A percentile compares a stretch with the other conserved stretches of the same genome.
Conservation (phyloP, 257 asterid genomes). For the Paulownia fortunei region DNA sequence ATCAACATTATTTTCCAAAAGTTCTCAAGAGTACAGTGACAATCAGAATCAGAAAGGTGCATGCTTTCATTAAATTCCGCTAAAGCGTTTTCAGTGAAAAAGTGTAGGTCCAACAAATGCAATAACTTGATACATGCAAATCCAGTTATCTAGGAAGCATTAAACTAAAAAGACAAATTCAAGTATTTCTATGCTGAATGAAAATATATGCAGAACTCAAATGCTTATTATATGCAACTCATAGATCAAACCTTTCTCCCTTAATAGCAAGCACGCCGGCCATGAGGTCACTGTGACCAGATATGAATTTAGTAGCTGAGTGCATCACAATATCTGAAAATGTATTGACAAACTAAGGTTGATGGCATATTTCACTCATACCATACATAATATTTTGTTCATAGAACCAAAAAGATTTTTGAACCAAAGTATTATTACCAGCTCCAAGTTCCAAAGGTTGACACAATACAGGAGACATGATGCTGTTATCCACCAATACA, state of each 20-base stretch:
- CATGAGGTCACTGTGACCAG: constrained; percentile 77
- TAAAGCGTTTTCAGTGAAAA: neutral
- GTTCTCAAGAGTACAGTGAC: neutral
- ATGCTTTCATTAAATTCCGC: neutral
- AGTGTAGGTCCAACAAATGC: neutral
- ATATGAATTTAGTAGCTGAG: too few relatives aligned
- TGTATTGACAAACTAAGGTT: constrained; percentile 18
- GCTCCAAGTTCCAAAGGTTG: too few relatives aligned
- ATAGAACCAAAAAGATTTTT: neutral
- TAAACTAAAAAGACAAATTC: neutral
- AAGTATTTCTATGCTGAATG: neutral
- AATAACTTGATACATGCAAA: neutral
- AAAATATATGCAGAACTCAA: neutral
- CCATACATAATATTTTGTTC: neutral
- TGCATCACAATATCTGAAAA: too few relatives aligned
- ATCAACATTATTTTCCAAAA: neutral
- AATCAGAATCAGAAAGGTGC: neutral
- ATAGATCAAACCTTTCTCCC: constrained; percentile 55
- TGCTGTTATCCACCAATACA: constrained; percentile 81
- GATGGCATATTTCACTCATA: neutral
- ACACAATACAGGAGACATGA: constrained; percentile 74
- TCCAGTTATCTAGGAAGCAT: neutral
- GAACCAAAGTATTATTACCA: neutral
- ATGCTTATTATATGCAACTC: neutral
- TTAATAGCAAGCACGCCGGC: constrained; percentile 65